These are phyloP conservation scores for Yarrowia phangngaensis DNA, from an alignment of 805 yeast species.

Conservation along the genomic window DNA sequence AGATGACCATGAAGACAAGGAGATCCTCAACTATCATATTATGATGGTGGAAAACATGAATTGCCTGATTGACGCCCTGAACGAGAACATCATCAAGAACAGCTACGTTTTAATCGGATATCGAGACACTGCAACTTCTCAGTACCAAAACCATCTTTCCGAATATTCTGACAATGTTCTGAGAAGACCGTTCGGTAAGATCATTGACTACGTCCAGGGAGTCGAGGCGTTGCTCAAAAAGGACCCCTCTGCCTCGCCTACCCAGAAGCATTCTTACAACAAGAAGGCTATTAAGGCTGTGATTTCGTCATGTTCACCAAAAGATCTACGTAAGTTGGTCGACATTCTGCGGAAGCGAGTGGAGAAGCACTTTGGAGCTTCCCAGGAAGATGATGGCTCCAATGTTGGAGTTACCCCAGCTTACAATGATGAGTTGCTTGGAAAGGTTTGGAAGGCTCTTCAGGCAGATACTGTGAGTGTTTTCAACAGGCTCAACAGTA, in stretches of 20 bases:
- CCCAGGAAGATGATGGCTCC: constrained; percentile 37
- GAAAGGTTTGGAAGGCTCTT: constrained; percentile 65
- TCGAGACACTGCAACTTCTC: constrained; percentile 26
- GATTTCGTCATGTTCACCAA: constrained; percentile 53
- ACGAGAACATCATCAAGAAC: constrained; percentile 8
- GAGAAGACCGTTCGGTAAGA: constrained; percentile 58
- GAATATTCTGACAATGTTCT: constrained; percentile 49
- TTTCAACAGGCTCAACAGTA: constrained; percentile 51
- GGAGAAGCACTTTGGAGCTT: constrained; percentile 48
- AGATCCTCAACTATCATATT: constrained; percentile 44
- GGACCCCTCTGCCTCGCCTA: constrained; percentile 44
- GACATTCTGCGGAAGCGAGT: constrained; percentile 55
- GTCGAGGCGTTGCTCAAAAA: constrained; percentile 51
- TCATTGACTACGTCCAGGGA: constrained; percentile 61
- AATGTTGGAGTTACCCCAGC: constrained; percentile 37
- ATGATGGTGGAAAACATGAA: constrained; percentile 53
- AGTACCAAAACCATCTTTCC: constrained; percentile 35
- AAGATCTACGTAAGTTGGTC: constrained; percentile 55
- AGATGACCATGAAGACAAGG: constrained; percentile 38
- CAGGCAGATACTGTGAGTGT: constrained; percentile 59
- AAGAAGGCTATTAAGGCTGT: constrained; percentile 56
- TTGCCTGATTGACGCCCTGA: constrained; percentile 31
- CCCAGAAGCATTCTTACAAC: constrained; percentile 62
- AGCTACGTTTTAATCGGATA: constrained; percentile 23
- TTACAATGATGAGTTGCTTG: constrained; percentile 53